These are phyloP conservation scores for Fusarium cyanostomum DNA, from an alignment of 2,329 filamentous ascomycete genomes.

Conservation along the genomic window DNA sequence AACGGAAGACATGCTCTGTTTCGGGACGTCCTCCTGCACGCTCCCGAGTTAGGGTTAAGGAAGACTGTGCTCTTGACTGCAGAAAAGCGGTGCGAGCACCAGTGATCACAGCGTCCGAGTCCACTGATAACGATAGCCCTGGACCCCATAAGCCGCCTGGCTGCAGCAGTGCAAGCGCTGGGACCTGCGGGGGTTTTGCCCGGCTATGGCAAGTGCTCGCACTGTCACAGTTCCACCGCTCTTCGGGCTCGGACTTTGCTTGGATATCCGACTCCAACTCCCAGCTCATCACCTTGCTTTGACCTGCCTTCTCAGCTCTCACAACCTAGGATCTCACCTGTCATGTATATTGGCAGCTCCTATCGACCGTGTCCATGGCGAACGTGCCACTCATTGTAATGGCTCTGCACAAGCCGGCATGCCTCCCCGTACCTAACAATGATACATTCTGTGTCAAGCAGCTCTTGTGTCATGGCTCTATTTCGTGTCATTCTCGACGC, in stretches of 20 bases:
- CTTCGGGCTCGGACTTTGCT: constrained; percentile 23
- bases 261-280: constrained; percentile 10
- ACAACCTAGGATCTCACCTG: not conserved
- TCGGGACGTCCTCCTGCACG: constrained; percentile 22
- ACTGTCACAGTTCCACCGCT: constrained; percentile 12
- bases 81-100: constrained; percentile 6
- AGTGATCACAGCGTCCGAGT: constrained; percentile 11
- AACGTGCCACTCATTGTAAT: constrained; percentile 3
- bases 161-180: constrained; percentile 39
- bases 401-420: not conserved
- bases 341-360: not conserved
- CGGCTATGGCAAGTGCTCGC: constrained; percentile 9
- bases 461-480: not conserved
- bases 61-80: constrained; percentile 25
- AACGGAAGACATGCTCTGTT: constrained; percentile 36
- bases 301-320: not conserved
- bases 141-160: constrained; percentile 27
- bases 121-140: constrained; percentile 11
- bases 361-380: not conserved
- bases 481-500: constrained; percentile 4
- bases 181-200: constrained; percentile 9
- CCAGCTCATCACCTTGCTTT: constrained; percentile 2
- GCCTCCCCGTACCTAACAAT: not conserved
- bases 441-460: not conserved
- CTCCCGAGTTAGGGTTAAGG: constrained; percentile 16